Evolutionary conservation across 2,329 filamentous ascomycete genomes (phyloP), one percentile per base, ranked within the genome.

Genomic region (Hypoxylon sp.): DNA sequence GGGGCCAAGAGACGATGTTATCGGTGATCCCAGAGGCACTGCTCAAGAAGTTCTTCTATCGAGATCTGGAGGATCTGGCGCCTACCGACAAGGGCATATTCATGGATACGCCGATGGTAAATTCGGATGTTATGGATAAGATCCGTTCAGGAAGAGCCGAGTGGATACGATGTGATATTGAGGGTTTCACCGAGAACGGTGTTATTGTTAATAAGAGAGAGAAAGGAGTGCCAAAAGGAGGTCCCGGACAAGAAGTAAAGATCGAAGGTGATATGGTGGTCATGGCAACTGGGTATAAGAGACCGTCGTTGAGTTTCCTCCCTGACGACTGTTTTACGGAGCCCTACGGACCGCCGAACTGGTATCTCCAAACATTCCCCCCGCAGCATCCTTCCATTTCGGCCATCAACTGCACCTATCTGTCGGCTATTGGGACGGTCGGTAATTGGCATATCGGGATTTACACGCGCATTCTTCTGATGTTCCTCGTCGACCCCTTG

Each of bases 381-480:
- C 92, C 93, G 0, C 79, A 83, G 3, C 91, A 94, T 71, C 88
- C 91, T 0, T 90, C 88, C 35, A 85, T 97, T 52, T 94, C 91
- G 70, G 91, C 90, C 70, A 94, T 93, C 80, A 97, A 97, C 80
- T 87, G 81, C 83, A 96, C 93, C 0, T 97, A 94, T 72, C 84
- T 94, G 62, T 89, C 91, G 59, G 93, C 90, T 3, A 94, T 96
- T 63, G 93, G 92, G 0, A 92, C 91, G 0, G 92, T 96, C 1
- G 92, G 93, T 0, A 94, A 96, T 78, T 95, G 92, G 86, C 93
- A 97, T 75, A 95, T 97, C 50, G 94, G 93, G 3, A 95, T 97
- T 74, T 97, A 96, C 81, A 97, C 93, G 0, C 86, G 94, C 4
- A 91, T 97, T 70, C 83, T 97, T 5, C 87, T 97, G 73, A 95